Base-by-base conservation (phyloP, 768 basidiomycete species). In the Daedalea quercina region DNA sequence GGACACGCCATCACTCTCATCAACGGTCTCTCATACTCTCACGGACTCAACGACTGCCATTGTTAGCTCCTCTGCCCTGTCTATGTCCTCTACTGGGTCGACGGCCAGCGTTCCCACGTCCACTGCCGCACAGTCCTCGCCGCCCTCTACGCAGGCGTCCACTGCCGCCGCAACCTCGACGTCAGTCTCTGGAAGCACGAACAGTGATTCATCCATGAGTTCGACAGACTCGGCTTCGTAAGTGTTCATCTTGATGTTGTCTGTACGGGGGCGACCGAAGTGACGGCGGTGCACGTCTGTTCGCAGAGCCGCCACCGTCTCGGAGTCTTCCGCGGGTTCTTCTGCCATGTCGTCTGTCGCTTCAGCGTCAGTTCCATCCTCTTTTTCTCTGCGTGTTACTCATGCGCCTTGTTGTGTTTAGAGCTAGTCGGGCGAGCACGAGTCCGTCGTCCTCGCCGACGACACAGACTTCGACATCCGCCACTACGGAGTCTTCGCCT, bases 401-500 rank as follows among this genome's bases (percentile, higher is more conserved):
- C 19, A 40, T 15, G 19, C 19, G 37, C 6, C 4, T 8, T 19
- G n/a, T 40, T 40, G 15, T 17, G 24, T 22, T 6, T 25, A 41
- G 19, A 9, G 37, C 37, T 19, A 28, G 2, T 31, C 28, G 28
- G 28, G 28, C 54, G 35, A 24, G 54, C 45, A 58, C 53, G 26
- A 52, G 62, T 50, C 50, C 48, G 23, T 31, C 44, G 49, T 42
- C 56, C 51, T 41, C 55, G 19, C 17, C 37, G 37, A 47, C 65
- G 9, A 48, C 54, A 47, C 44, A 57, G 17, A 31, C 52, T 22
- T 15, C 47, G 2, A 52, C 63, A 17, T 42, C 57, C 19, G 58
- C 59, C 42, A n/a, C 55, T n/a, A 50, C 64, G 2, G 20, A 45
- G 19, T 47, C 62, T 22, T 48, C 63, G 20, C 44, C 57, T 20